Conservation (phyloP, 202 grass and related monocot genomes). For the Panicum hallii region DNA sequence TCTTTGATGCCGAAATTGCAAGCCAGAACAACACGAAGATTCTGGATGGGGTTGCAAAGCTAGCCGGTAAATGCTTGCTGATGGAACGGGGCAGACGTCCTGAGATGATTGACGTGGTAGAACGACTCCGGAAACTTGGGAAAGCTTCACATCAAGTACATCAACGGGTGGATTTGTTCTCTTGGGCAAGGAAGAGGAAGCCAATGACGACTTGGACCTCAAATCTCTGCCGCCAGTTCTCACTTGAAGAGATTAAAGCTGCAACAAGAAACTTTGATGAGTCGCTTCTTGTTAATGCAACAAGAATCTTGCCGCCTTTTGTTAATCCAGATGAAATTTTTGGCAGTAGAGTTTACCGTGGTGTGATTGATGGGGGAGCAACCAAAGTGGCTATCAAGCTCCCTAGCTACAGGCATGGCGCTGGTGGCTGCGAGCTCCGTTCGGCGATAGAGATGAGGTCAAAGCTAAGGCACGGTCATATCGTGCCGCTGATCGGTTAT, state of each 20-base stretch:
- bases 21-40: neutral
- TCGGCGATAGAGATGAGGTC: constrained; percentile 62
- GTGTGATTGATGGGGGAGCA: constrained; percentile 44
- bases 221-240: constrained; percentile 49
- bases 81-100: neutral
- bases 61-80: neutral
- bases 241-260: constrained; percentile 44
- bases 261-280: constrained; percentile 56
- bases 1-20: neutral
- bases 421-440: constrained; percentile 17
- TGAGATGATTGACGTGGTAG: neutral
- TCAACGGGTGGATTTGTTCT: neutral
- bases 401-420: neutral
- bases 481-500: constrained; percentile 61
- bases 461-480: constrained; percentile 54
- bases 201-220: neutral
- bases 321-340: constrained; percentile 45
- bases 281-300: constrained; percentile 2
- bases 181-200: neutral
- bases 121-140: neutral
- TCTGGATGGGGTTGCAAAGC: neutral
- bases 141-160: neutral
- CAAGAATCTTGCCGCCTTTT: neutral
- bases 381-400: constrained; percentile 62
- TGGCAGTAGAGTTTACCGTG: constrained; percentile 38